phyloP scores from a whole-genome alignment of 371 early-diverging fungal genomes.

The Umbelopsis sp. region DNA sequence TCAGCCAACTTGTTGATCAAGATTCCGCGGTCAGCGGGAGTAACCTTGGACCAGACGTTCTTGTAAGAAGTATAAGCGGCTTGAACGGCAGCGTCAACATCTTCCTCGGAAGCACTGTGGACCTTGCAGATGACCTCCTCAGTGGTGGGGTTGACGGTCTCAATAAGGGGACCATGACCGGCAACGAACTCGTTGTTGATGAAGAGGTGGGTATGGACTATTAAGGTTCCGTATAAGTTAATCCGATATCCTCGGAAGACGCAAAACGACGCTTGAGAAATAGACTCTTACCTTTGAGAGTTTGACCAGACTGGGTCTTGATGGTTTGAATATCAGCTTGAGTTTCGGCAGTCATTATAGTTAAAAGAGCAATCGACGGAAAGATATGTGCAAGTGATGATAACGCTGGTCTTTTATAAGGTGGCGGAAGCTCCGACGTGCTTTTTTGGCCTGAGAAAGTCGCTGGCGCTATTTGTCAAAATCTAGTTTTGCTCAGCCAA shows the following conservation, averaged over 20 bases:
- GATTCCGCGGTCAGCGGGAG: constrained; percentile 54
- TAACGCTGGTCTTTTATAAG: background rate
- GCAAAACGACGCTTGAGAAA: background rate
- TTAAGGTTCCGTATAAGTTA: background rate
- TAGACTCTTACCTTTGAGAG: background rate
- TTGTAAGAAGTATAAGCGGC: constrained; percentile 75
- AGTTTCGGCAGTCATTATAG: background rate
- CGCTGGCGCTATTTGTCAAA: constrained; percentile 14
- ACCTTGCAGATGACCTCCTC: constrained; percentile 75
- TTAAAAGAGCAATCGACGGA: background rate
- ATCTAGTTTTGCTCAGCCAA: background rate
- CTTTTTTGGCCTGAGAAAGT: constrained; percentile 12
- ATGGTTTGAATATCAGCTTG: constrained; percentile 16
- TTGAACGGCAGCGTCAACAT: constrained; percentile 77
- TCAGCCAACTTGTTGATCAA: constrained; percentile 67
- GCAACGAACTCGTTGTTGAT: constrained; percentile 78
- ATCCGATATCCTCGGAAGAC: background rate
- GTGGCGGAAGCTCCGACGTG: background rate
- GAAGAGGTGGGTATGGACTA: constrained; percentile 63
- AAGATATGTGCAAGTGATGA: background rate
- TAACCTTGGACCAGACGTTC: constrained; percentile 66
- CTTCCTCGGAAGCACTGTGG: constrained; percentile 70
- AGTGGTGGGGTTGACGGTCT: constrained; percentile 71
- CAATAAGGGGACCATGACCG: constrained; percentile 58
- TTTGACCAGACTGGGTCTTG: background rate